These are phyloP conservation scores for Chlorokybus atmophyticus DNA, from an alignment of 139 green algal genomes.

Conservation along the genomic window DNA sequence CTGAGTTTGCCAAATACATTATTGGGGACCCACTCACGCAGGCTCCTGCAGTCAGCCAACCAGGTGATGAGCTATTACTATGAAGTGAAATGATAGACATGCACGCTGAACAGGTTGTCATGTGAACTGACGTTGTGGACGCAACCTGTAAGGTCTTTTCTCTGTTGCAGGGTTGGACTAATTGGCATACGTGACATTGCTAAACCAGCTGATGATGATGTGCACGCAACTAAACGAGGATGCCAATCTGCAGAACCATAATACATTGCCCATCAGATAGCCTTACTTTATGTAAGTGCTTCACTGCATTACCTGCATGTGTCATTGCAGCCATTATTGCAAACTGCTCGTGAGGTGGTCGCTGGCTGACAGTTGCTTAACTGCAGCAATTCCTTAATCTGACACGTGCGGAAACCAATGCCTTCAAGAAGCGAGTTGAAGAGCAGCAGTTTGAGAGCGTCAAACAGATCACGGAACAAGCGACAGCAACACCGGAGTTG, in stretches of 20 bases:
- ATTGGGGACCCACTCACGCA: too few relatives aligned
- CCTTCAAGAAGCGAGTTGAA: conserved; percentile 11
- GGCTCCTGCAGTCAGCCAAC: too few relatives aligned
- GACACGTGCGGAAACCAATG: neutral
- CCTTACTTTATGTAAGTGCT: conserved; percentile 4
- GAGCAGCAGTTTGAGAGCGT: conserved; percentile 5
- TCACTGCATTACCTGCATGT: too few relatives aligned
- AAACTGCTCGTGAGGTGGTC: too few relatives aligned
- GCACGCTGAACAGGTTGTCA: too few relatives aligned
- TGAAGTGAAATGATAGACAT: too few relatives aligned
- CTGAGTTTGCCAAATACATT: too few relatives aligned
- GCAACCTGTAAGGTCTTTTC: too few relatives aligned
- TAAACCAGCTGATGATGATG: conserved; percentile 6
- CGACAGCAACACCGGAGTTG: neutral
- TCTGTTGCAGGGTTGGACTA: too few relatives aligned
- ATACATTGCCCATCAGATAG: conserved; percentile 14
- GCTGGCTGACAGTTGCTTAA: neutral
- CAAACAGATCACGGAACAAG: neutral
- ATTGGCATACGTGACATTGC: conserved; percentile 1
- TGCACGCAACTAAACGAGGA: conserved; percentile 5
- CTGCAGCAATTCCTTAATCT: conserved; percentile 10
- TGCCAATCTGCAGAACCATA: conserved; percentile 5
- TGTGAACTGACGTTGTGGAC: too few relatives aligned
- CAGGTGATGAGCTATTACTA: too few relatives aligned
- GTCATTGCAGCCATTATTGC: too few relatives aligned